phyloP scores from a whole-genome alignment of 2,329 filamentous ascomycete species.

The Triangularia setosa region DNA sequence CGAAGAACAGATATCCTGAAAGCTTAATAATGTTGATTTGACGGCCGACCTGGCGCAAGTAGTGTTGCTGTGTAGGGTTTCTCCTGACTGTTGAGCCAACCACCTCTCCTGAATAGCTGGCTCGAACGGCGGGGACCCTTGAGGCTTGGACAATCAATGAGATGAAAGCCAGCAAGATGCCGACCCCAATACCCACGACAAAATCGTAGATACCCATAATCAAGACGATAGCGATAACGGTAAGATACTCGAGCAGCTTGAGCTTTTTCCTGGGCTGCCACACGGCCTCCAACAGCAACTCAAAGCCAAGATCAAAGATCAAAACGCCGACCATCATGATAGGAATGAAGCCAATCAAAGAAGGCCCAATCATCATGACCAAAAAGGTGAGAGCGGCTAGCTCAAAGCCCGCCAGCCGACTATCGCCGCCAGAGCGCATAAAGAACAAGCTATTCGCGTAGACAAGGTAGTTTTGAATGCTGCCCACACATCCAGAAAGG shows the following conservation, averaged over 20 bases:
- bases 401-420: constrained; percentile 78
- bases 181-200: constrained; percentile 86
- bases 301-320: constrained; percentile 92
- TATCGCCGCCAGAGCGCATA: constrained; percentile 86
- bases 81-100: constrained; percentile 89
- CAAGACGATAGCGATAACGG: constrained; percentile 82
- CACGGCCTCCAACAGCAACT: constrained; percentile 82
- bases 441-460: constrained; percentile 98
- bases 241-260: constrained; percentile 82
- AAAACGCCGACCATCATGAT: constrained; percentile 95
- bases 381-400: constrained; percentile 75
- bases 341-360: constrained; percentile 88
- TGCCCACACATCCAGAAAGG: constrained; percentile 78
- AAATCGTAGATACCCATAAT: constrained; percentile 98
- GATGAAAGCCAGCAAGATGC: constrained; percentile 86
- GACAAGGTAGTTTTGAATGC: constrained; percentile 94
- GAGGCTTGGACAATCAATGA: constrained; percentile 91
- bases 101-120: constrained; percentile 83
- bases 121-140: constrained; percentile 80
- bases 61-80: constrained; percentile 84
- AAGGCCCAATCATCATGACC: constrained; percentile 80
- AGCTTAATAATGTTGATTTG: constrained; percentile 92
- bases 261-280: constrained; percentile 86
- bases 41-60: constrained; percentile 76
- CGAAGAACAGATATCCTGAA: constrained; percentile 95